Base-by-base conservation (phyloP, 2,329 filamentous ascomycete genomes). In the Ophiostoma himal-ulmi region DNA sequence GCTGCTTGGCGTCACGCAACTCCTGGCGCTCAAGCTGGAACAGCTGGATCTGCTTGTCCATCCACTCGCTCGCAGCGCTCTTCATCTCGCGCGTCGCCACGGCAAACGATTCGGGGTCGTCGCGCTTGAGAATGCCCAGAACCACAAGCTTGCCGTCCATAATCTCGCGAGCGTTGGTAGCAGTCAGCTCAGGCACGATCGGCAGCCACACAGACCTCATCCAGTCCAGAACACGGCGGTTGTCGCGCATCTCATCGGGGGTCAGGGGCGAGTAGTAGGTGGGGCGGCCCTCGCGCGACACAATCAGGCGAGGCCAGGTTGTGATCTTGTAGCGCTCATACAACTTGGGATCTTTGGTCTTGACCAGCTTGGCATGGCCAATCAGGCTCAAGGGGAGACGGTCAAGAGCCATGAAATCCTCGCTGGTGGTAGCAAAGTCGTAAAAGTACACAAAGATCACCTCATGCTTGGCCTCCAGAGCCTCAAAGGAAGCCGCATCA, bases 361-460 rank as follows among this genome's bases (percentile, higher is more conserved):
- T 97, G 75, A 98, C 94, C 69, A 99, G 83, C 78, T 92, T 95
- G 37, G 92, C 95, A 77, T 93, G 93, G 41, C 94, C 95, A 72
- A 99, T 93, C 71, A 99, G 85, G 78, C 89, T 94, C 70, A 98
- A 84, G 20, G 93, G 92, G 41, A 99, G 82, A 54, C 93, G 89
- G 73, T 98, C 93, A 62, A 99, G 83, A 30, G 94, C 94, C 75
- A 86, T 84, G 77, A 99, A 97, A 77, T 99, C 95, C 80, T 99
- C 95, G 62, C 85, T 89, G 0, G 93, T 96, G 1, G 94, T 97
- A 14, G 95, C 95, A 75, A 96, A 89, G 78, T 99, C 95, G 80
- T 97, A 99, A 80, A 98, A 96, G 82, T 98, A 99, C 74, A 97
- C 82, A 79, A 99, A 99, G 70, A 98, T 90, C 73, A 99, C 95